Evolutionary conservation across 2,329 filamentous ascomycete genomes (phyloP), one percentile per base, ranked within the genome.

Genomic region (Neurospora crassa): DNA sequence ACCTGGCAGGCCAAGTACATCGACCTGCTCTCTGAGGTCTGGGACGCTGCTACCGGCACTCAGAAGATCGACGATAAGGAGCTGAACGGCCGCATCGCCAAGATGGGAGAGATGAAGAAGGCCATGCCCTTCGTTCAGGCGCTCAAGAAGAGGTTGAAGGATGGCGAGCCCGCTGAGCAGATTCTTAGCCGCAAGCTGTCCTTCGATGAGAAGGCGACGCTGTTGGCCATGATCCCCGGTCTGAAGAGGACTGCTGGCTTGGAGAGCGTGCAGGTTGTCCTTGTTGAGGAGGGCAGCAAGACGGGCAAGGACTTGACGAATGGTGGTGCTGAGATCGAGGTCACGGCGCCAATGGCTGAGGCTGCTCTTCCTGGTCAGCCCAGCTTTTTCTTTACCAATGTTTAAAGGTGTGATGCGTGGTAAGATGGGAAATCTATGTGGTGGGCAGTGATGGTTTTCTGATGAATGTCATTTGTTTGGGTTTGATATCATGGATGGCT

Each of bases 61-160:
- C 82, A 92, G 63, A 74, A 91, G 70, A 70, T 79, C 74, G 90
- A 97, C 78, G 92, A 96, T 80, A 97, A 96, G 84, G 89, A 88
- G 71, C 84, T 97, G 67, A 92, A 90, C 77, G 90, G 89, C 75
- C 88, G 90, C 78, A 90, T 97, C 71, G 89, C 89, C 76, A 97
- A 97, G 85, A 86, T 93, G 78, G 90, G 89, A 63, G 92, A 96
- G 82, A 93, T 94, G 87, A 99, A 98, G 89, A 96, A 96, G 83
- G 95, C 94, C 2, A 98, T 98, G 95, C 96, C 96, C 0, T 98
- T 97, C 78, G 90, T 97, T 68, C 94, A 98, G 83, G 83, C 81
- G 7, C 84, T 98, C 72, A 97, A 97, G 90, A 92, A 88, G 81
- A 89, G 92, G 69, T 87, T 99, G 71, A 85, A 93, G 71, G 85